Evolutionary conservation across 2,329 filamentous ascomycete species (phyloP).

Genomic region (Huntiella savannae): DNA sequence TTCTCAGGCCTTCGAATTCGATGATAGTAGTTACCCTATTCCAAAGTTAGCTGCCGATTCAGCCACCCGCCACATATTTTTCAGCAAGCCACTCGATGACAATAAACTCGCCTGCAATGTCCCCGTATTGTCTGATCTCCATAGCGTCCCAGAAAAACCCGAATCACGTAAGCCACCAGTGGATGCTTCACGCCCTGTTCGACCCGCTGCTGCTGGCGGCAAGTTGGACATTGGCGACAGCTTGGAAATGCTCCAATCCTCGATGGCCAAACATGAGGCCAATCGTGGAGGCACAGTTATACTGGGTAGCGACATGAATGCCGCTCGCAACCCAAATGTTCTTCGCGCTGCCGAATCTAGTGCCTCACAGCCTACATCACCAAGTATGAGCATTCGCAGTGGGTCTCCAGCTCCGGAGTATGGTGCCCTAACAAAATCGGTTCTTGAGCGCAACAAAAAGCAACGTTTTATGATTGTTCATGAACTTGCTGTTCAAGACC

Average conservation of each 20-base stretch:
- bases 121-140: constrained; percentile 31
- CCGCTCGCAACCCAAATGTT: constrained; percentile 1
- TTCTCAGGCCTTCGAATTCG: constrained; percentile 34
- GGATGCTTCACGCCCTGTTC: constrained; percentile 17
- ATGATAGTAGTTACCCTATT: constrained; percentile 29
- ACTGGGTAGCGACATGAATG: constrained; percentile 4
- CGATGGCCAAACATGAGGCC: constrained; percentile 23
- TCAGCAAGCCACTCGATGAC: constrained; percentile 31
- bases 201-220: background rate
- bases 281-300: constrained; percentile 18
- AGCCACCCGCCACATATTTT: constrained; percentile 36
- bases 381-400: constrained; percentile 32
- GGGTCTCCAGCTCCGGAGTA: constrained; percentile 34
- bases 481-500: constrained; percentile 36
- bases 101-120: constrained; percentile 28
- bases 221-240: constrained; percentile 23
- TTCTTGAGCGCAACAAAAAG: constrained; percentile 33
- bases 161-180: constrained; percentile 2
- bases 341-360: constrained; percentile 16
- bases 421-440: constrained; percentile 30
- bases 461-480: constrained; percentile 37
- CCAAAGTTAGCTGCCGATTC: constrained; percentile 23
- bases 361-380: constrained; percentile 32
- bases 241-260: constrained; percentile 29
- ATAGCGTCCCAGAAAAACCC: constrained; percentile 17